Percentiles rank a stretch among this genome's conserved stretches.
Evolutionary conservation across 1,284 basidiomycete genomes (phyloP).

Genomic region (Peniophora sp.): DNA sequence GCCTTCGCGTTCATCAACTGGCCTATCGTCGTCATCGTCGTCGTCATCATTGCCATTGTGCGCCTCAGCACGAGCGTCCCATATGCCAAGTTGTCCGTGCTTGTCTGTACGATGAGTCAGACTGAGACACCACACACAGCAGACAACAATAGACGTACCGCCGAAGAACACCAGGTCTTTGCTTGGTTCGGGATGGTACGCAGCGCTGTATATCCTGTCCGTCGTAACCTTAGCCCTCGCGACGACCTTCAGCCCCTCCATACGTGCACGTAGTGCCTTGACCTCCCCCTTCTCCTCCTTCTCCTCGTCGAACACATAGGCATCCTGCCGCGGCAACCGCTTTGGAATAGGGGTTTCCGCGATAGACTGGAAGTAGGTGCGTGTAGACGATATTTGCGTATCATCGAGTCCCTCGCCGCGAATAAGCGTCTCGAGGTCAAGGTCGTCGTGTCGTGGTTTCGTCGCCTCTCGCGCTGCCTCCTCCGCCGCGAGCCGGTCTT

Average conservation of each 20-base stretch:
- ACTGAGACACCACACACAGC: conserved; percentile 1
- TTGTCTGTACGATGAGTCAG: conserved; percentile 50
- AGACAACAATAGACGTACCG: conserved; percentile 23
- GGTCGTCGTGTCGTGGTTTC: conserved; percentile 56
- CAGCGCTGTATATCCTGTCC: conserved; percentile 64
- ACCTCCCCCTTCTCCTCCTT: conserved; percentile 38
- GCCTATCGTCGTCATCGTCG: conserved; percentile 39
- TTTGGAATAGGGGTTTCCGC: conserved; percentile 27
- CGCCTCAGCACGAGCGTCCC: conserved; percentile 64
- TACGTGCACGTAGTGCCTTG: conserved; percentile 40
- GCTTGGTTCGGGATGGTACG: conserved; percentile 71
- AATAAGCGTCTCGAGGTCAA: conserved; percentile 48
- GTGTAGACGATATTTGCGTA: conserved; percentile 37
- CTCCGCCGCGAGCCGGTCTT: conserved; percentile 50
- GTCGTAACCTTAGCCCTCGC: conserved; percentile 72
- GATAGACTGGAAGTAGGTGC: conserved; percentile 32
- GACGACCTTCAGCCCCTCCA: conserved; percentile 51
- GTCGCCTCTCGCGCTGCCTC: conserved; percentile 54
- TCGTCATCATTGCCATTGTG: conserved; percentile 68
- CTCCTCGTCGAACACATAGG: conserved; percentile 36
- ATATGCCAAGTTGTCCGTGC: conserved; percentile 70
- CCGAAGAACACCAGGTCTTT: conserved; percentile 79
- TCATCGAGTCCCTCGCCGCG: conserved; percentile 34
- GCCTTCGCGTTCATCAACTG: conserved; percentile 37
- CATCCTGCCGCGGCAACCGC: conserved; percentile 37